Conservation (phyloP, 169 alveolate species). For the Plasmodium billcollinsi region DNA sequence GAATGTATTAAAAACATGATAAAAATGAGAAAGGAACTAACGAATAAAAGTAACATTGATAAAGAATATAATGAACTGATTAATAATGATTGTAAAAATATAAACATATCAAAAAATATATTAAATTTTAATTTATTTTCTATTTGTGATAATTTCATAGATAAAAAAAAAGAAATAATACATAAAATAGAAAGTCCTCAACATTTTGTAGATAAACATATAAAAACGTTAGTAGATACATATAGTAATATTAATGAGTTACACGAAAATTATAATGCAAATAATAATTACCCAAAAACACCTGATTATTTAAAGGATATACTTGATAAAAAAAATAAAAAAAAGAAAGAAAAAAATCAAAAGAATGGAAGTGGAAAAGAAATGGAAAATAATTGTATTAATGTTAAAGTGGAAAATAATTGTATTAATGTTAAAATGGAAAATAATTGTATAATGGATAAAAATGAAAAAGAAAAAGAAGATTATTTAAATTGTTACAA, state of each 20-base stretch:
- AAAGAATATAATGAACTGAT: background rate
- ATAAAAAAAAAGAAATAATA: slow-evolving; percentile 68
- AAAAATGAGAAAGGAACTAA: slow-evolving; percentile 25
- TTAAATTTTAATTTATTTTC: slow-evolving; percentile 26
- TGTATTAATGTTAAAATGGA: too few species aligned
- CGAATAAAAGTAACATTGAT: background rate
- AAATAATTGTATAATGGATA: too few species aligned
- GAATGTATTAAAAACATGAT: slow-evolving; percentile 54
- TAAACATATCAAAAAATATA: background rate
- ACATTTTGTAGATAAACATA: slow-evolving; percentile 61
- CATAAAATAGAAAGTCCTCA: slow-evolving; percentile 60
- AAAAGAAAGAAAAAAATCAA: background rate
- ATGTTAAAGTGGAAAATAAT: too few species aligned
- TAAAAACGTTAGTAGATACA: slow-evolving; percentile 33
- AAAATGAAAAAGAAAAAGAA: too few species aligned
- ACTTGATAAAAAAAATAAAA: slow-evolving; percentile 18
- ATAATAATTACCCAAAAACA: slow-evolving; percentile 34
- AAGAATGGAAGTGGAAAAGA: slow-evolving; percentile 1
- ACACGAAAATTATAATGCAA: slow-evolving; percentile 25
- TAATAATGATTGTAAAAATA: background rate
- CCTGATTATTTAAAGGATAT: slow-evolving; percentile 47
- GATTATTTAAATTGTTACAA: too few species aligned
- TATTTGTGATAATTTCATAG: slow-evolving; percentile 64
- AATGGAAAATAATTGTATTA: background rate
- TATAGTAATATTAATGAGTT: slow-evolving; percentile 44